These are phyloP conservation scores for Nothopassalora personata DNA, from an alignment of 2,329 filamentous ascomycete species.

Conservation along the genomic window DNA sequence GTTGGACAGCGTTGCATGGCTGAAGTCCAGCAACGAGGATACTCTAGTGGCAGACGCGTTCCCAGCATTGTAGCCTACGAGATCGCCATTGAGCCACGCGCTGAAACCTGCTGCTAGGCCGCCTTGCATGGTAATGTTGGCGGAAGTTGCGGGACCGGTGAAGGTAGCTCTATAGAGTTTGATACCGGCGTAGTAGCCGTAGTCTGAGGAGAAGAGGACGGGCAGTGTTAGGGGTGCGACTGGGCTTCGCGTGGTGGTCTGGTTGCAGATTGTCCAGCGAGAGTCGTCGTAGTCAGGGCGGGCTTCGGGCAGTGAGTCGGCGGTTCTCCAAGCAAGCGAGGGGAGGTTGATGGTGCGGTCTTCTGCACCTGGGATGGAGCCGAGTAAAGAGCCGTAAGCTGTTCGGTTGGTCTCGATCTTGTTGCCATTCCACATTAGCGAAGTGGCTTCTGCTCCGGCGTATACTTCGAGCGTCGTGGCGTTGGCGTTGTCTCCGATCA, in stretches of 20 bases:
- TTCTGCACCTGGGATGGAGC: constrained; percentile 25
- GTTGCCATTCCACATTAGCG: constrained; percentile 38
- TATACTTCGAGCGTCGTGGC: constrained; percentile 37
- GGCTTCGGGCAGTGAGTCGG: constrained; percentile 48
- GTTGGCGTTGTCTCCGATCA: constrained; percentile 37
- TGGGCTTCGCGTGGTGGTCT: constrained; percentile 33
- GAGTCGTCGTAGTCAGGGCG: constrained; percentile 41
- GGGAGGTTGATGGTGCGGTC: constrained; percentile 33
- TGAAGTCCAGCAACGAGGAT: constrained; percentile 46
- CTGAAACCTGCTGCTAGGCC: constrained; percentile 52
- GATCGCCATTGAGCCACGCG: constrained; percentile 53
- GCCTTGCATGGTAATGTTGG: constrained; percentile 46
- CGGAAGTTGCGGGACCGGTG: constrained; percentile 35
- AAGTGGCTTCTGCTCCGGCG: constrained; percentile 32
- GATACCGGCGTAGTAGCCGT: constrained; percentile 39
- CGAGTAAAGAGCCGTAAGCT: constrained; percentile 35
- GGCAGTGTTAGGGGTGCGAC: constrained; percentile 36
- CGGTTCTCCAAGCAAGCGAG: constrained; percentile 43
- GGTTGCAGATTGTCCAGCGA: constrained; percentile 41
- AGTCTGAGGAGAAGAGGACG: constrained; percentile 39
- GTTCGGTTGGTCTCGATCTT: constrained; percentile 30
- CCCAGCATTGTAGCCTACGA: constrained; percentile 53
- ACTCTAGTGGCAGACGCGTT: constrained; percentile 39
- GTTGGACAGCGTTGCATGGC: constrained; percentile 38
- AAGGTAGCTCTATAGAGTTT: constrained; percentile 41